Percentiles rank a stretch among this genome's conserved stretches.
These are phyloP conservation scores for Erysimum pusillum DNA, from an alignment of 441 rosid species.

Conservation along the genomic window DNA sequence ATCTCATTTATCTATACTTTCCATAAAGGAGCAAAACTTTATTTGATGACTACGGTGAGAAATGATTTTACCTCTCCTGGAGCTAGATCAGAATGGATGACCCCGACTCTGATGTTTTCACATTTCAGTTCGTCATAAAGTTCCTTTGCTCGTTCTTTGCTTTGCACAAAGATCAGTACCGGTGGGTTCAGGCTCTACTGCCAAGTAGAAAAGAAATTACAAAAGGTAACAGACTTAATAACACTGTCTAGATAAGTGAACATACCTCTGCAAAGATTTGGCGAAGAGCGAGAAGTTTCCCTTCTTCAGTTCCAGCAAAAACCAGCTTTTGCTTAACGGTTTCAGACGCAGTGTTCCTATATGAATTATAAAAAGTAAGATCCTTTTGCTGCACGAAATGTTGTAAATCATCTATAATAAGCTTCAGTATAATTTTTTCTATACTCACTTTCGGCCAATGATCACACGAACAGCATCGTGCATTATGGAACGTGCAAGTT, in stretches of 20 bases:
- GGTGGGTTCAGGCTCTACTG: slow-evolving; percentile 92
- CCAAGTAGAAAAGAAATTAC: slow-evolving; percentile 50
- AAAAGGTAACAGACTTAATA: slow-evolving; percentile 23
- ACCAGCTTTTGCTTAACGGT: slow-evolving; percentile 85
- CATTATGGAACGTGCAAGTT: slow-evolving; percentile 93
- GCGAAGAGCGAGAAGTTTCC: slow-evolving; percentile 88
- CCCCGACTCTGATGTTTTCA: slow-evolving; percentile 80
- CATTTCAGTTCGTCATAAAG: slow-evolving; percentile 79
- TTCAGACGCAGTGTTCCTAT: slow-evolving; percentile 88
- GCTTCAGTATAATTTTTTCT: slow-evolving; percentile 15
- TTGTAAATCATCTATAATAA: slow-evolving; percentile 14
- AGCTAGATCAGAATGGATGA: slow-evolving; percentile 83
- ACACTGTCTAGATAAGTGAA: slow-evolving; percentile 13
- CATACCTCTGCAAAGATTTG: slow-evolving; percentile 93
- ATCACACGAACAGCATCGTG: slow-evolving; percentile 97
- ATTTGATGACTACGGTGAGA: slow-evolving; percentile 11
- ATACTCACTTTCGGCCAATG: slow-evolving; percentile 87
- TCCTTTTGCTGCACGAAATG: slow-evolving; percentile 8
- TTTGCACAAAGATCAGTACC: slow-evolving; percentile 89
- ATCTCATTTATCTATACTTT: slow-evolving; percentile 13
- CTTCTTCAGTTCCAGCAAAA: slow-evolving; percentile 94
- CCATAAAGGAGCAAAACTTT: slow-evolving; percentile 4
- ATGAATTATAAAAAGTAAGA: slow-evolving; percentile 37
- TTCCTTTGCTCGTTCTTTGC: slow-evolving; percentile 90
- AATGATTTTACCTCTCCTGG: slow-evolving; percentile 65